Conservation (phyloP, 768 basidiomycete genomes). For the Mrakia gelida region DNA sequence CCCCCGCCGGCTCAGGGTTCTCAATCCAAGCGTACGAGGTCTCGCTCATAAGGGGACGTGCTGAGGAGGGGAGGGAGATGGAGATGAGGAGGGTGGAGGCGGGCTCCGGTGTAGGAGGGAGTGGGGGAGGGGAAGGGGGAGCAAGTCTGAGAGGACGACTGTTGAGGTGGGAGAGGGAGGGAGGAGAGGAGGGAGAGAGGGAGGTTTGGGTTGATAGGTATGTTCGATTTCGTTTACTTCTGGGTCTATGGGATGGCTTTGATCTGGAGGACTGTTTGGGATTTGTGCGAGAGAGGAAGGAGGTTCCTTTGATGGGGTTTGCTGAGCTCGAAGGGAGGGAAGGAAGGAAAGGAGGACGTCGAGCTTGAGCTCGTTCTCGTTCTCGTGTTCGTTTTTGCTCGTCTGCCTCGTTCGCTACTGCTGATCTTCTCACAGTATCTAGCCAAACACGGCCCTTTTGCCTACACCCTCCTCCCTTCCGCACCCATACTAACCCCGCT, state of each 20-base stretch:
- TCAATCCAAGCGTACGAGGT: constrained; percentile 70
- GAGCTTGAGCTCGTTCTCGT: not conserved
- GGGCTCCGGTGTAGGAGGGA: no score
- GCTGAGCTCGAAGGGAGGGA: not conserved
- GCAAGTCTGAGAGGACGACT: constrained; percentile 46
- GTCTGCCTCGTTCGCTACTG: constrained; percentile 34
- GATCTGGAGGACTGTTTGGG: constrained; percentile 22
- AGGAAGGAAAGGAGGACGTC: no score
- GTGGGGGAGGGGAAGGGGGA: constrained; percentile 21
- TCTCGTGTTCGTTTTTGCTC: constrained; percentile 9
- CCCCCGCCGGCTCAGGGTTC: constrained; percentile 17
- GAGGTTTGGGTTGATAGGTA: constrained; percentile 80
- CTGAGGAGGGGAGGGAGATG: constrained; percentile 20
- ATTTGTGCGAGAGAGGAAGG: not conserved
- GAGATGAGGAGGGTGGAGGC: constrained; percentile 13
- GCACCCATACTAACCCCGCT: not conserved
- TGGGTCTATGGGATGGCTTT: constrained; percentile 34
- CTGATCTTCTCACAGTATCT: not conserved
- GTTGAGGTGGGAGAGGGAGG: constrained; percentile 38
- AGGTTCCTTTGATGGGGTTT: not conserved
- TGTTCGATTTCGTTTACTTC: not conserved
- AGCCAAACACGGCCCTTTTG: constrained; percentile 13
- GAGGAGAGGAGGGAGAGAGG: constrained; percentile 36
- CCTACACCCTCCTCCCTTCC: no score
- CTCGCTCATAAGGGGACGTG: constrained; percentile 55